Evolutionary conservation across 176 grass and related monocot species (phyloP).

Genomic region (Juncus inflexus): DNA sequence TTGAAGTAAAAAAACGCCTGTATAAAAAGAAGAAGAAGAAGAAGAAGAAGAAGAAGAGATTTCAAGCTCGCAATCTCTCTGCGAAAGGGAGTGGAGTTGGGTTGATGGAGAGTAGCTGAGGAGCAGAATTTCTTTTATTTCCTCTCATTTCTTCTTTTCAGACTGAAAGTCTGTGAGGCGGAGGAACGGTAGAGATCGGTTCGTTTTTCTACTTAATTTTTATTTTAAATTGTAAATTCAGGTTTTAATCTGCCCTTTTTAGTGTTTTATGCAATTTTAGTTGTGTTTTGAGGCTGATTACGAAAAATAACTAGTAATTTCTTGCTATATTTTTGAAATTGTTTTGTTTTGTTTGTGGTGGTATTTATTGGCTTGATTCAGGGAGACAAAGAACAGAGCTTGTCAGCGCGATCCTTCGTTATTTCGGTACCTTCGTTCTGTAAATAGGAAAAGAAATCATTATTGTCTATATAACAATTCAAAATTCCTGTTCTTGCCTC

Average conservation of each 20-base stretch:
- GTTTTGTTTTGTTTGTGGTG: background rate
- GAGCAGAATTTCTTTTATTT: background rate
- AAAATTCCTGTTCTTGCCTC: slow-evolving; percentile 15
- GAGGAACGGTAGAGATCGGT: background rate
- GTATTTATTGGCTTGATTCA: slow-evolving; percentile 8
- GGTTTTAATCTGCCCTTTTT: background rate
- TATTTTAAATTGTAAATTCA: background rate
- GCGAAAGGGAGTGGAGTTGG: background rate
- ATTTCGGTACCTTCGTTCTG: background rate
- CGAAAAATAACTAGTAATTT: background rate
- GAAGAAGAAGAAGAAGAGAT: background rate
- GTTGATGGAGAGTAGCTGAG: background rate
- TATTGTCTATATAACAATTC: slow-evolving; percentile 7
- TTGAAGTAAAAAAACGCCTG: background rate
- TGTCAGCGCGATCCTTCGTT: slow-evolving; percentile 10
- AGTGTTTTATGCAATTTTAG: background rate
- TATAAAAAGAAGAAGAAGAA: background rate
- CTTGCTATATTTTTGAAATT: background rate
- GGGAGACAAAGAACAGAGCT: slow-evolving; percentile 15
- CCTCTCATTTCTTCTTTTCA: slow-evolving; percentile 13
- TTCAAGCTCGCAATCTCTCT: slow-evolving; percentile 13
- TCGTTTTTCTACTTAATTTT: background rate
- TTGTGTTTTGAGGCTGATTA: background rate
- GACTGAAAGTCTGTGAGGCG: background rate
- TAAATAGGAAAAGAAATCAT: slow-evolving; percentile 26